phyloP scores from a whole-genome alignment of 78 protist genomes.

The Protostelium mycophagum region DNA sequence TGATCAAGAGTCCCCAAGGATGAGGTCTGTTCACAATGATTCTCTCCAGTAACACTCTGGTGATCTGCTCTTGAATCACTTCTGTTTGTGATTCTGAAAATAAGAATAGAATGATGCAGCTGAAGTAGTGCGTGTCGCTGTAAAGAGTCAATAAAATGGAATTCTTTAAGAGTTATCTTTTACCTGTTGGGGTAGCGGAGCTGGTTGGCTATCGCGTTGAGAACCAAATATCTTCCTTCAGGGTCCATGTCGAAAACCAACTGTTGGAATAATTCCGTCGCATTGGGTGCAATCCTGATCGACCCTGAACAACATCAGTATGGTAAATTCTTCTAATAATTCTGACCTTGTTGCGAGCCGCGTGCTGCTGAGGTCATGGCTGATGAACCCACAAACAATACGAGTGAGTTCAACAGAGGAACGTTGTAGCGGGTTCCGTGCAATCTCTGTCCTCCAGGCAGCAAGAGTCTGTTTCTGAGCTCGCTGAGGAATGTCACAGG shows the following conservation, averaged over 20 bases:
- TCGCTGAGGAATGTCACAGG: conserved; percentile 58
- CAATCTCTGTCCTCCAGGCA: conserved; percentile 29
- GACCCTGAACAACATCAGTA: background rate
- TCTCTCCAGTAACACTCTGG: conserved; percentile 96
- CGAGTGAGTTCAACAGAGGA: conserved; percentile 90
- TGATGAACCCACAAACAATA: conserved; percentile 67
- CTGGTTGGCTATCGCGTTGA: conserved; percentile 96
- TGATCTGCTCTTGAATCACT: conserved; percentile 85
- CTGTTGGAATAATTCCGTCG: conserved; percentile 83
- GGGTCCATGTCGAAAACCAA: conserved; percentile 77
- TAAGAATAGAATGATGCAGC: conserved; percentile 88
- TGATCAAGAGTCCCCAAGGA: conserved; percentile 99
- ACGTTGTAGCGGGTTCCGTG: conserved; percentile 68
- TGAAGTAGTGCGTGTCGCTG: conserved; percentile 95
- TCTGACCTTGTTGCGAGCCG: conserved; percentile 20
- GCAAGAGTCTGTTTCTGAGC: conserved; percentile 20
- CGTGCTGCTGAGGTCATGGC: background rate
- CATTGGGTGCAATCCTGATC: background rate
- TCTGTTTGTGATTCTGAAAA: conserved; percentile 72
- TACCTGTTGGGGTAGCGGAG: conserved; percentile 96
- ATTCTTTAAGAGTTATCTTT: too few relatives aligned
- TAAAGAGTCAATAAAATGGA: too few relatives aligned
- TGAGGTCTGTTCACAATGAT: conserved; percentile 93
- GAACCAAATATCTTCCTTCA: conserved; percentile 89
- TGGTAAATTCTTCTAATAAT: too few relatives aligned